Percentiles rank a stretch among this genome's conserved stretches.
phyloP scores from a whole-genome alignment of 2,329 filamentous ascomycete species.

The Lasiodiplodia theobromae region DNA sequence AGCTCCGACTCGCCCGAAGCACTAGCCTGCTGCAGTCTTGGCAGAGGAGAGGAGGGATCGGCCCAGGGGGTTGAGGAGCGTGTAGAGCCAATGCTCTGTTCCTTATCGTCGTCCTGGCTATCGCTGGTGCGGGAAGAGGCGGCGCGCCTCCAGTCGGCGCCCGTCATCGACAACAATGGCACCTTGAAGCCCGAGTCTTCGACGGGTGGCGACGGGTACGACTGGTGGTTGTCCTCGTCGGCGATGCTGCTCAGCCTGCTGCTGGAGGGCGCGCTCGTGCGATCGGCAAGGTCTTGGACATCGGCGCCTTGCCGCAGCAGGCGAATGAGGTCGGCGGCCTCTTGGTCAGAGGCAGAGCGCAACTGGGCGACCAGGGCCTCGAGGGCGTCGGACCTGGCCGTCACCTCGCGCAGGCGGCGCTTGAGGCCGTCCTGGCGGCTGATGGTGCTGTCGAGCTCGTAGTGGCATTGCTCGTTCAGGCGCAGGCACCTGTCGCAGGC shows the following conservation, averaged over 20 bases:
- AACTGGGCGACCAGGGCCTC: conserved; percentile 21
- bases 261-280: conserved; percentile 5
- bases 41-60: conserved; percentile 8
- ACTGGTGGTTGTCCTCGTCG: conserved; percentile 8
- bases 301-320: conserved; percentile 12
- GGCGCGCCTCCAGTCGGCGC: conserved; percentile 8
- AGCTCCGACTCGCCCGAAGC: background rate
- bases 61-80: conserved; percentile 14
- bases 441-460: conserved; percentile 26
- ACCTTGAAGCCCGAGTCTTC: conserved; percentile 10
- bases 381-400: conserved; percentile 24
- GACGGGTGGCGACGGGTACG: conserved; percentile 18
- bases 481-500: conserved; percentile 23
- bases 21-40: conserved; percentile 6
- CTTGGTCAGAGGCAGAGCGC: conserved; percentile 14
- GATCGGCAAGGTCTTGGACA: conserved; percentile 1
- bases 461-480: conserved; percentile 25
- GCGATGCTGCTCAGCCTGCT: conserved; percentile 12
- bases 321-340: conserved; percentile 22
- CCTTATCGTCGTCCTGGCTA: conserved; percentile 2
- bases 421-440: conserved; percentile 29
- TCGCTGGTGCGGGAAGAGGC: background rate
- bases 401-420: conserved; percentile 23
- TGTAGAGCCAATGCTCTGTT: conserved; percentile 6
- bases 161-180: conserved; percentile 5